These are phyloP conservation scores for Lachnellula hyalina DNA, from an alignment of 2,329 filamentous ascomycete genomes.

Conservation along the genomic window DNA sequence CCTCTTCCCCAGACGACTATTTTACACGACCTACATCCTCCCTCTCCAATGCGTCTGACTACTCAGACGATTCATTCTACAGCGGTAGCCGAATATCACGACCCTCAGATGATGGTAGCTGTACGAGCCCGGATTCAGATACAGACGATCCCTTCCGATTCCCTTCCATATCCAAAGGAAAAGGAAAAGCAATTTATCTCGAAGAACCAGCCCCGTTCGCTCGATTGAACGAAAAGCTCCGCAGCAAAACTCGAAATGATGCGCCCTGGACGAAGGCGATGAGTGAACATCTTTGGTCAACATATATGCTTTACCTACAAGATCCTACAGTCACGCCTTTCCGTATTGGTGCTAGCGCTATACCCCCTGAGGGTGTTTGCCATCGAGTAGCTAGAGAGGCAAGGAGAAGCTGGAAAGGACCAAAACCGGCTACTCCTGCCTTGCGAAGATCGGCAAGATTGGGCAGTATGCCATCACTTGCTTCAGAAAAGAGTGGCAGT, in stretches of 20 bases:
- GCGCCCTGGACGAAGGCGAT: constrained; percentile 61
- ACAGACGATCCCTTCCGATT: constrained; percentile 32
- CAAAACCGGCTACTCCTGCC: constrained; percentile 35
- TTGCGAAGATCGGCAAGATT: constrained; percentile 17
- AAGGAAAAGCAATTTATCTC: constrained; percentile 14
- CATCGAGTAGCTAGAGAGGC: constrained; percentile 60
- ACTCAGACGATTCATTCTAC: constrained; percentile 52
- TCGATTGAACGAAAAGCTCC: constrained; percentile 22
- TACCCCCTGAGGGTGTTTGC: constrained; percentile 61
- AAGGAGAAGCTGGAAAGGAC: constrained; percentile 61
- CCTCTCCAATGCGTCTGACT: constrained; percentile 39
- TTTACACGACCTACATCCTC: constrained; percentile 25
- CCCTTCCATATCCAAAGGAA: constrained; percentile 22
- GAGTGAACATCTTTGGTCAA: constrained; percentile 61
- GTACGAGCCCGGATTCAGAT: constrained; percentile 46
- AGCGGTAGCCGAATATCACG: constrained; percentile 53
- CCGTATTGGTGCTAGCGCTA: constrained; percentile 55
- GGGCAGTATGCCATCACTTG: constrained; percentile 18
- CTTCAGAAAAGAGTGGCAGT: constrained; percentile 44
- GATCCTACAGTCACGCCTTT: constrained; percentile 65
- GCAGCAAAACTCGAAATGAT: constrained; percentile 31
- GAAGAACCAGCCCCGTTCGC: constrained; percentile 2
- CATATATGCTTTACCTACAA: constrained; percentile 59
- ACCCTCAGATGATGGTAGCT: constrained; percentile 51
- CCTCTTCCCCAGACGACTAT: constrained; percentile 17